Evolutionary conservation across 225 moss, liverwort and hornwort species (phyloP), one percentile per base, ranked within the genome.

Genomic region (Polytrichum commune): DNA sequence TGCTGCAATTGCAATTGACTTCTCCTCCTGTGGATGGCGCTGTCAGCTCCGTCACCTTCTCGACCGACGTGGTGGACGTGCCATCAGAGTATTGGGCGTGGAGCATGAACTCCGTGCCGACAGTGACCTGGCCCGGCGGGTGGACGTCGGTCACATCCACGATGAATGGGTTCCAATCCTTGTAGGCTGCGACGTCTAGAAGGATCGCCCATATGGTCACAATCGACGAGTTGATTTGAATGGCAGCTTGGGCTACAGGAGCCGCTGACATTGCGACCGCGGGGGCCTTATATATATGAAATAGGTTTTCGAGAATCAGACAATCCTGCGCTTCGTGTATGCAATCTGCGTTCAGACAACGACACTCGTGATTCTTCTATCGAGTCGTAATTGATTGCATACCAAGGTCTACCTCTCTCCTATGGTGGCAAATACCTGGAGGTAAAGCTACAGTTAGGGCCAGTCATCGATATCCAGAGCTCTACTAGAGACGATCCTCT

Each of bases 161-260:
- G 8, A 74, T 70, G 65, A 74, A 79, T 4, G 74, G 78, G 65
- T 78, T 78, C 74, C 65, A 78, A 1, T 78, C 71, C 1, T 27
- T 54, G 79, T 79, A 75, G 5, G 22, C 23, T 4, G 46, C 24
- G 0, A 79, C 13, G 62, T 79, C 10, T 1, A 79, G 1, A 24
- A 75, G 55, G 75, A 79, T 71, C n/a, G 55, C 35, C 62, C 7
- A 75, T 18, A 75, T 53, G 1, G 71, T 0, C 23, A 27, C 66
- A 19, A 75, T 71, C 28, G 79, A 71, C 4, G 75, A 62, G 5
- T 75, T 35, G 29, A 79, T 79, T 10, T 70, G 62, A 8, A 62
- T 24, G 13, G 71, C 60, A 13, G 79, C 55, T 66, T 27, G 35
- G 4, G 71, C 79, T 1, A 56, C 24, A 0, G 7, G 13, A 4